phyloP scores from a whole-genome alignment of 2,329 filamentous ascomycete species.

The Hypoxylon sp. region DNA sequence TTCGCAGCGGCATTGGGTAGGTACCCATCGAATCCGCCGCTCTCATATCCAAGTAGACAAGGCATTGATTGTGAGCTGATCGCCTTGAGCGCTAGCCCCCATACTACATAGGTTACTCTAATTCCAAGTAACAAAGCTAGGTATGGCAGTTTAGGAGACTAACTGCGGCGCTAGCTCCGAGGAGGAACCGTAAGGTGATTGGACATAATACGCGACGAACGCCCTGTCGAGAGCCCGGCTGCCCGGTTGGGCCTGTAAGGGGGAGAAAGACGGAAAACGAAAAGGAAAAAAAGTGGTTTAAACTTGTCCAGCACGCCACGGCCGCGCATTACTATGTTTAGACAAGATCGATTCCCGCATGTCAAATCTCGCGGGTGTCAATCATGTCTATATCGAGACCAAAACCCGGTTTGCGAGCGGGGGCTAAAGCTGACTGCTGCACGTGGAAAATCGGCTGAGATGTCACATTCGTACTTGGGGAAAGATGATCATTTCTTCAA shows the following conservation, averaged over 20 bases:
- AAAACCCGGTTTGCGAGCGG: slow-evolving; percentile 15
- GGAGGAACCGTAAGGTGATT: neutral
- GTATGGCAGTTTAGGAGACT: no score
- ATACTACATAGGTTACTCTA: no score
- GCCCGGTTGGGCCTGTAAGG: no score
- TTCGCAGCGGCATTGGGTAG: neutral
- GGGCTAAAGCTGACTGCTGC: slow-evolving; percentile 15
- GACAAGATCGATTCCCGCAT: neutral
- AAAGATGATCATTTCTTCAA: slow-evolving; percentile 2
- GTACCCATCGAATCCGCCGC: neutral
- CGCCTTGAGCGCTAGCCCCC: no score
- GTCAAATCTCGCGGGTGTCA: slow-evolving; percentile 3
- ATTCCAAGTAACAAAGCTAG: no score
- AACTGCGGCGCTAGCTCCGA: neutral
- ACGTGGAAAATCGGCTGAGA: slow-evolving; percentile 31
- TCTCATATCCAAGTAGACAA: neutral
- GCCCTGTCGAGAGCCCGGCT: no score
- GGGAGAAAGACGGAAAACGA: neutral
- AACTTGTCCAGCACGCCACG: neutral
- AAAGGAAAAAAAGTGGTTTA: neutral
- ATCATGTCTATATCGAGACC: slow-evolving; percentile 13
- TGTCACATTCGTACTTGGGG: slow-evolving; percentile 16
- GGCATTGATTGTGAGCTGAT: neutral
- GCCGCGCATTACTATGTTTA: slow-evolving; percentile 1
- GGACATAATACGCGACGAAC: neutral